A percentile compares a stretch with the other conserved stretches of the same genome.
phyloP scores from a whole-genome alignment of 2,329 filamentous ascomycete species.

The Sporothrix brasiliensis region DNA sequence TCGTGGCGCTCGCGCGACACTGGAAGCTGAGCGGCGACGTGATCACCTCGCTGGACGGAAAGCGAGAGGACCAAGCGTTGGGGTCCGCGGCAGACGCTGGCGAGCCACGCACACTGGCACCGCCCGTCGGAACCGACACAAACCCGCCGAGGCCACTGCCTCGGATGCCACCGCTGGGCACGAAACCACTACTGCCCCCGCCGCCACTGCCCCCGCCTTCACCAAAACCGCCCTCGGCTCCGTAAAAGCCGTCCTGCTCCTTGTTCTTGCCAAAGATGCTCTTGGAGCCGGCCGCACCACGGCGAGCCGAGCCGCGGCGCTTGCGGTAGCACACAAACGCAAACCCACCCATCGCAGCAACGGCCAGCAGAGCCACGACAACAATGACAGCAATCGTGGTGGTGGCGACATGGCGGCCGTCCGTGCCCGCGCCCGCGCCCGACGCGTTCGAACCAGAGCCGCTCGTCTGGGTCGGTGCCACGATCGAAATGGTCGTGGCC shows the following conservation, averaged over 20 bases:
- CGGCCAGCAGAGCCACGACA: slow-evolving; percentile 45
- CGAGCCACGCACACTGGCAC: neutral
- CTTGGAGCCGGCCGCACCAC: slow-evolving; percentile 39
- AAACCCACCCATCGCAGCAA: slow-evolving; percentile 47
- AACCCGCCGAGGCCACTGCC: slow-evolving; percentile 3
- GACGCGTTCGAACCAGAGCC: slow-evolving; percentile 26
- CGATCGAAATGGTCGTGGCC: slow-evolving; percentile 40
- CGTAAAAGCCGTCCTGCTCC: neutral
- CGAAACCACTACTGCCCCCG: slow-evolving; percentile 31
- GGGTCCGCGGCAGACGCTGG: slow-evolving; percentile 15
- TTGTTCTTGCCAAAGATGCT: slow-evolving; percentile 28
- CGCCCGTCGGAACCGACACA: neutral
- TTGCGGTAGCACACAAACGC: slow-evolving; percentile 53
- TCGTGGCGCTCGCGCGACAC: slow-evolving; percentile 24
- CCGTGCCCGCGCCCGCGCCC: slow-evolving; percentile 28
- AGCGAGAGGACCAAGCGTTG: slow-evolving; percentile 4
- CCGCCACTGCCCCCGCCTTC: neutral
- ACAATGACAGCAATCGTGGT: slow-evolving; percentile 51
- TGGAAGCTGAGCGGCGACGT: slow-evolving; percentile 30
- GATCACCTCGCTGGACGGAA: slow-evolving; percentile 27
- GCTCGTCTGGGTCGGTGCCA: slow-evolving; percentile 42
- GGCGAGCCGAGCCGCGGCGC: slow-evolving; percentile 44
- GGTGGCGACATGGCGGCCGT: slow-evolving; percentile 41
- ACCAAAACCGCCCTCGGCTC: slow-evolving; percentile 28
- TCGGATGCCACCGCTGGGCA: slow-evolving; percentile 15